Evolutionary conservation across 1,284 basidiomycete genomes (phyloP).

Genomic region (Cutaneotrichosporon sp.): DNA sequence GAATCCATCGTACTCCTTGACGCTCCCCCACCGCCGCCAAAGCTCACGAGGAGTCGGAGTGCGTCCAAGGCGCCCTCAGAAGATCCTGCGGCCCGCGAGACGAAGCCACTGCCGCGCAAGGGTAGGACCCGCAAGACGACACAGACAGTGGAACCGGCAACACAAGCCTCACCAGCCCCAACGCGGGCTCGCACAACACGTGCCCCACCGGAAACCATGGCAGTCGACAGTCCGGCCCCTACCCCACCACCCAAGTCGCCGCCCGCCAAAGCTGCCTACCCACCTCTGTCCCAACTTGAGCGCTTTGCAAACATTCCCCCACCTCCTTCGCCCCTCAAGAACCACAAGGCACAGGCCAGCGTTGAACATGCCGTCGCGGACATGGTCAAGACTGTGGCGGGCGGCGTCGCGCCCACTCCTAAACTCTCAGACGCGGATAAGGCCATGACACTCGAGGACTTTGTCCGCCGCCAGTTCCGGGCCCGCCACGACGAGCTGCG

Average conservation of each 20-base stretch:
- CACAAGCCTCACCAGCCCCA: no score
- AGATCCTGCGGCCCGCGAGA: constrained; percentile 5
- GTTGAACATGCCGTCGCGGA: constrained; percentile 10
- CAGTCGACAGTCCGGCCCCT: not conserved
- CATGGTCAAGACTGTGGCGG: constrained; percentile 12
- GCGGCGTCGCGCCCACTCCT: not conserved
- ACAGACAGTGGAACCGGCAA: no score
- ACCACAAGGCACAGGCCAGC: not conserved
- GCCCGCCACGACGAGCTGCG: constrained; percentile 10
- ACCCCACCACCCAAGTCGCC: constrained; percentile 1
- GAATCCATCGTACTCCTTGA: not conserved
- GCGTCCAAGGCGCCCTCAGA: not conserved
- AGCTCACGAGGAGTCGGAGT: not conserved
- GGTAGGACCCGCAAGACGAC: not conserved
- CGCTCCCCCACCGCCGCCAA: not conserved
- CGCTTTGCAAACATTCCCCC: constrained; percentile 34
- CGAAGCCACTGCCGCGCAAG: constrained; percentile 18
- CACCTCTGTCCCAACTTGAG: constrained; percentile 26
- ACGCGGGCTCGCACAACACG: constrained; percentile 1
- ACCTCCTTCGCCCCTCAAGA: constrained; percentile 5
- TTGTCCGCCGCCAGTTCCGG: constrained; percentile 13
- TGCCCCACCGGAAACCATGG: constrained; percentile 1
- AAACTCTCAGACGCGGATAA: constrained; percentile 9
- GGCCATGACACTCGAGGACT: constrained; percentile 18
- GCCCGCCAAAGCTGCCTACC: no score